Evolutionary conservation across 169 alveolate genomes (phyloP), one percentile per base, ranked within the genome.

Genomic region (Fabrea salina): DNA sequence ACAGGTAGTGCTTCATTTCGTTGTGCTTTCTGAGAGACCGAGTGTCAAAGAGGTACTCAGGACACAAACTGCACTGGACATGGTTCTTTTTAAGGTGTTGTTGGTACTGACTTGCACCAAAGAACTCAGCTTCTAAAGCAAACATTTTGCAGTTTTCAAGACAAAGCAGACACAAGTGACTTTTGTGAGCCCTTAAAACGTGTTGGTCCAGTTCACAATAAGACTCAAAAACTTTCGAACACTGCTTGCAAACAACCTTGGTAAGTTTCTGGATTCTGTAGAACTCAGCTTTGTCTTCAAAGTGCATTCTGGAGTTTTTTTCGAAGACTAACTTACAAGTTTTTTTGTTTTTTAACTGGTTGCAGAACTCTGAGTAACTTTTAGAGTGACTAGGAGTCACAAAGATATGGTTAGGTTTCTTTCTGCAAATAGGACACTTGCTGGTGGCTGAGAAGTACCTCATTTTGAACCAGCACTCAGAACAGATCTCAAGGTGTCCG

Each of bases 351-450:
- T 22, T 61, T 22, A 37, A 25, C 11, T 13, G 16, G 1, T 37
- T 61, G 53, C 11, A 37, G 11, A 61, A 13, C 11, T 25, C 25
- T 35, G 11, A 16, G 3, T 61, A 61, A 1, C 8, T 27, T 11
- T 33, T 13, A 27, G 51, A 32, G n/a, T 0, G 43, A 27, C 39
- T 27, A 37, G 43, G 19, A 27, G 49, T 35, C 11, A 61, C 50
- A 3, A 61, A 61, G 11, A 61, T 16, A 11, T 61, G 11, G 19
- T 61, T 27, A 35, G 41, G 16, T 25, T 16, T 11, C 11, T 61
- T 47, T 16, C 74, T 47, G 74, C 74, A 61, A 47, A 61, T 30
- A 27, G 74, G 74, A 27, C 74, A 61, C 25, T 25, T n/a, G 8
- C n/a, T 61, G 44, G 32, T 35, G 49, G 11, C 6, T 13, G 39